These are phyloP conservation scores for Exidia glandulosa DNA, from an alignment of 768 basidiomycete genomes.

Conservation along the genomic window DNA sequence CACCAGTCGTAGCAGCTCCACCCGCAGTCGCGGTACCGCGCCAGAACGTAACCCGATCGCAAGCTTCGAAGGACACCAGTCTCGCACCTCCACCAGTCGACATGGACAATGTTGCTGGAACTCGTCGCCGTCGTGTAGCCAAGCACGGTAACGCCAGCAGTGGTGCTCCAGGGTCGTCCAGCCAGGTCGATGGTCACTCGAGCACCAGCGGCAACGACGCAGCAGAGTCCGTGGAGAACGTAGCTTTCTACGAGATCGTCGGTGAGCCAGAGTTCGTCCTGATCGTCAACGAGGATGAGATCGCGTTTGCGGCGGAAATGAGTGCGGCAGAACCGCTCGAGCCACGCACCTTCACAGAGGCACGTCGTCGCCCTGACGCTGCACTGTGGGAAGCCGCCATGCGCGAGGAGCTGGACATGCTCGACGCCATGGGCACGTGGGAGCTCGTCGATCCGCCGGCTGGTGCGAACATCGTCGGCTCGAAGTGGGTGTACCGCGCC, in stretches of 20 bases:
- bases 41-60: background rate
- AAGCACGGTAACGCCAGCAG: background rate
- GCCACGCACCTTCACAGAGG: background rate
- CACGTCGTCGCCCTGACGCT: constrained; percentile 5
- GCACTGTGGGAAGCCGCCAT: constrained; percentile 13
- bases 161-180: background rate
- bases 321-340: constrained; percentile 18
- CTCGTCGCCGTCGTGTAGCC: background rate
- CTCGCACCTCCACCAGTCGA: background rate
- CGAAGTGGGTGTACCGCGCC: constrained; percentile 31
- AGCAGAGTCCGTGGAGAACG: background rate
- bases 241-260: background rate
- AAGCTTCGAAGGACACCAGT: background rate
- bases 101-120: background rate
- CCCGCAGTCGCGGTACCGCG: background rate
- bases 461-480: constrained; percentile 20
- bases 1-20: background rate
- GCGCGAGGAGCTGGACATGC: constrained; percentile 13
- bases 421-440: constrained; percentile 23
- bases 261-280: constrained; percentile 8
- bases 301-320: constrained; percentile 15
- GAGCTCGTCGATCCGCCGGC: constrained; percentile 16
- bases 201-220: background rate
- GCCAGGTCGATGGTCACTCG: background rate
- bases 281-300: constrained; percentile 8